These are phyloP conservation scores for Aspergillus diversus DNA, from an alignment of 495 filamentous ascomycete species.

Conservation along the genomic window DNA sequence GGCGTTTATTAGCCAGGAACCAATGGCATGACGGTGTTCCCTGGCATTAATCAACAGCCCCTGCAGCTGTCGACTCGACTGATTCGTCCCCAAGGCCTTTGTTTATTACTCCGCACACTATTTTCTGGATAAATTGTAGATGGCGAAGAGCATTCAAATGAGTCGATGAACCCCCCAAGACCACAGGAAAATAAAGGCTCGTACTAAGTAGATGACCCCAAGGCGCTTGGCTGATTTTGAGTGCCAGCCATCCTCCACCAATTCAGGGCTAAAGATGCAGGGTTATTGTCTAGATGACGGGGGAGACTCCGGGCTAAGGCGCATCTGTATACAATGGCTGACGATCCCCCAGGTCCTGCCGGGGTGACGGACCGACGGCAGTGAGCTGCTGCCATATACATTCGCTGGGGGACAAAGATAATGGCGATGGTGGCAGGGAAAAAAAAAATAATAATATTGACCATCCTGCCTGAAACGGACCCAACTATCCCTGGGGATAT, in stretches of 20 bases:
- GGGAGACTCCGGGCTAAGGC: not conserved
- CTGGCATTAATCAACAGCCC: not conserved
- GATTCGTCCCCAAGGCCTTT: not conserved
- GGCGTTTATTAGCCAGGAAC: not conserved
- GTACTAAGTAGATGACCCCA: not conserved
- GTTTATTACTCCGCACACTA: not conserved
- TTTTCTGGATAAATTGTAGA: not conserved
- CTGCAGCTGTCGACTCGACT: not conserved
- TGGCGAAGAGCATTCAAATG: not conserved
- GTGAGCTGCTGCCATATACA: not conserved
- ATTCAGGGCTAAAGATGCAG: not conserved
- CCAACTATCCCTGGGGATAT: constrained; percentile 10
- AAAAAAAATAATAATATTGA: too few species aligned
- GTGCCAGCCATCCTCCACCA: not conserved
- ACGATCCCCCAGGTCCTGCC: constrained; percentile 15
- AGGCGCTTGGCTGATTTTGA: not conserved
- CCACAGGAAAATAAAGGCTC: not conserved
- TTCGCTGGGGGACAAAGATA: not conserved
- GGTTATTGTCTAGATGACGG: not conserved
- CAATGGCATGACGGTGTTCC: not conserved
- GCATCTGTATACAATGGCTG: not conserved
- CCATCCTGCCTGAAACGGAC: constrained; percentile 14
- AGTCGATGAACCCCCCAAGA: not conserved
- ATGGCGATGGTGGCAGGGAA: too few species aligned
- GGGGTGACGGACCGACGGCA: constrained; percentile 23